Evolutionary conservation across 2,329 filamentous ascomycete species (phyloP).

Genomic region (Herpotrichia juniperi): DNA sequence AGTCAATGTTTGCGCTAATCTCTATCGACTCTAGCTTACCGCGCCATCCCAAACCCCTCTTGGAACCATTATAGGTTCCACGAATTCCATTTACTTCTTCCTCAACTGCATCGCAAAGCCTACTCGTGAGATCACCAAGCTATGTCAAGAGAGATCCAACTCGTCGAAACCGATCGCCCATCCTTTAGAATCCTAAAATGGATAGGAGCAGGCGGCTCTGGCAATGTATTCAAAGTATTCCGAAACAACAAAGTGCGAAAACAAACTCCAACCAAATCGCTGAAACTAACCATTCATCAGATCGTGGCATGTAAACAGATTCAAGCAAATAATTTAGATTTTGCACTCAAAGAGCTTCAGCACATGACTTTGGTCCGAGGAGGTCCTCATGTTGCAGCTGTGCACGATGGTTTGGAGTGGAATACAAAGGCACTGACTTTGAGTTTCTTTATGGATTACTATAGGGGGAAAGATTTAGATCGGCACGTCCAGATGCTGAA

Average conservation of each 20-base stretch:
- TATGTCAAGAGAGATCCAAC: neutral
- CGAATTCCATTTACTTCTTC: too few species aligned
- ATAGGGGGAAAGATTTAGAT: slow-evolving; percentile 19
- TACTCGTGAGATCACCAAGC: too few species aligned
- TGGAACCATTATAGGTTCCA: too few species aligned
- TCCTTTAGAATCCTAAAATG: slow-evolving; percentile 18
- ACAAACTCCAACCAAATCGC: too few species aligned
- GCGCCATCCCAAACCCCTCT: too few species aligned
- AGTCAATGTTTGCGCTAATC: too few species aligned
- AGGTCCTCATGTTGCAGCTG: slow-evolving; percentile 16
- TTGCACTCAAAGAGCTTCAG: slow-evolving; percentile 14
- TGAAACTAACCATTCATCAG: too few species aligned
- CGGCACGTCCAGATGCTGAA: slow-evolving; percentile 14
- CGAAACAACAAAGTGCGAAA: slow-evolving; percentile 14
- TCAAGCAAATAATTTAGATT: slow-evolving; percentile 6
- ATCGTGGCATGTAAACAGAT: slow-evolving; percentile 21
- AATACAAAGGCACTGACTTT: slow-evolving; percentile 12
- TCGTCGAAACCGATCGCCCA: neutral
- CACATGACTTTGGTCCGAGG: slow-evolving; percentile 15
- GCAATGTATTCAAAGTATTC: slow-evolving; percentile 20
- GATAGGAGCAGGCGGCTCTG: slow-evolving; percentile 20
- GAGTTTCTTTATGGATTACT: slow-evolving; percentile 16
- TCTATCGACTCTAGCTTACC: too few species aligned
- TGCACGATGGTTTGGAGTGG: slow-evolving; percentile 17
- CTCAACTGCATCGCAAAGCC: too few species aligned